A percentile compares a stretch with the other conserved stretches of the same genome.
Conservation (phyloP, 768 basidiomycete species). For the Boletus sp. region DNA sequence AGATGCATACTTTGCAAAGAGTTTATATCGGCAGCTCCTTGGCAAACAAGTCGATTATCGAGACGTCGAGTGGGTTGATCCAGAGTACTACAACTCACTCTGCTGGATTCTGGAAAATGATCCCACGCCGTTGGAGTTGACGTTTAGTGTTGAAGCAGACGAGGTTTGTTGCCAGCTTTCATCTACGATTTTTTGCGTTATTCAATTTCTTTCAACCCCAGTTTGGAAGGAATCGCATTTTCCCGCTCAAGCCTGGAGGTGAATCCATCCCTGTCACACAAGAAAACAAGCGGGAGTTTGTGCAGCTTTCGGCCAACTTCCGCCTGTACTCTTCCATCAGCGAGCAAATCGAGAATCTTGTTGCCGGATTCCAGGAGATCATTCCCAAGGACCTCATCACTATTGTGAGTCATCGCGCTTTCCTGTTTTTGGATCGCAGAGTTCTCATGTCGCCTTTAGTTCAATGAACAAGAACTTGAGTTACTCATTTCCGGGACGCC, state of each 20-base stretch:
- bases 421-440: neutral
- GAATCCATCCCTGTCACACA: constrained; percentile 85
- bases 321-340: constrained; percentile 92
- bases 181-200: neutral
- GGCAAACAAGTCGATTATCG: constrained; percentile 93
- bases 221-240: constrained; percentile 90
- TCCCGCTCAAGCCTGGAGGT: constrained; percentile 85
- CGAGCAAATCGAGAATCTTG: constrained; percentile 89
- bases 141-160: constrained; percentile 94
- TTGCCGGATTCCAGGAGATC: constrained; percentile 94
- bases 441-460: constrained; percentile 44
- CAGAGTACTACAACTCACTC: constrained; percentile 96
- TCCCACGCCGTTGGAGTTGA: constrained; percentile 80
- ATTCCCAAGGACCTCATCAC: constrained; percentile 94
- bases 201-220: constrained; percentile 27
- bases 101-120: constrained; percentile 99
- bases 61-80: constrained; percentile 97
- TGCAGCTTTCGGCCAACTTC: constrained; percentile 92
- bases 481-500: constrained; percentile 95
- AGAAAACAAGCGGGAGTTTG: constrained; percentile 96
- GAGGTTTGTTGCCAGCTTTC: constrained; percentile 48
- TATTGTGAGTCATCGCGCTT: constrained; percentile 58
- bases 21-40: constrained; percentile 92
- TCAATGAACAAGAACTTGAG: constrained; percentile 93
- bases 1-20: constrained; percentile 97